A percentile compares a stretch with the other conserved stretches of the same genome.
Conservation (phyloP, 2,329 filamentous ascomycete species). For the Diaporthe sp. region DNA sequence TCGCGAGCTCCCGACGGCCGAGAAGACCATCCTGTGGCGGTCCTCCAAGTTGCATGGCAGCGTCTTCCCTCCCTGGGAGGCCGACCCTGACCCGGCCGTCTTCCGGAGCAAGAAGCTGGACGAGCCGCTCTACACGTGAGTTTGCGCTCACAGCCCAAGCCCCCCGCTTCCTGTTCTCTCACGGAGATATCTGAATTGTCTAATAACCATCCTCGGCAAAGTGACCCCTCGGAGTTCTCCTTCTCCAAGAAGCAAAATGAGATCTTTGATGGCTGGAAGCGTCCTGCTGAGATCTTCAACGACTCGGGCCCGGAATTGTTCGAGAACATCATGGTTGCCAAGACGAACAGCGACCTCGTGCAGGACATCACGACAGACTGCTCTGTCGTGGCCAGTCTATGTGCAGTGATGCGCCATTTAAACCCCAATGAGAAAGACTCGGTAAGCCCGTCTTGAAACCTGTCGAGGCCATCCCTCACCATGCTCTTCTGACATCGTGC, state of each 20-base stretch:
- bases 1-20: constrained; percentile 75
- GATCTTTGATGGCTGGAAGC: constrained; percentile 88
- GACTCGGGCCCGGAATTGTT: constrained; percentile 44
- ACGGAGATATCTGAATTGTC: not conserved
- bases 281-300: constrained; percentile 77
- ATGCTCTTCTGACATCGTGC: constrained; percentile 29
- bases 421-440: constrained; percentile 75
- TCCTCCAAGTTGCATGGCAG: constrained; percentile 86
- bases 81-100: constrained; percentile 69
- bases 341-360: constrained; percentile 81
- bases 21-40: constrained; percentile 82
- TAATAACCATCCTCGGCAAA: constrained; percentile 54
- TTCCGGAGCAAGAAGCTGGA: constrained; percentile 70
- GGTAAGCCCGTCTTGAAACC: constrained; percentile 59
- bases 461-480: not conserved
- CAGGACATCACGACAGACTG: constrained; percentile 98
- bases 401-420: constrained; percentile 80
- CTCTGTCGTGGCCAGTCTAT: constrained; percentile 95
- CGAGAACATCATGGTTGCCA: constrained; percentile 49
- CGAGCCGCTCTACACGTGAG: constrained; percentile 72
- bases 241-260: constrained; percentile 81
- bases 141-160: constrained; percentile 41
- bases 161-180: constrained; percentile 26
- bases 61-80: constrained; percentile 88
- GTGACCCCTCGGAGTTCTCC: constrained; percentile 77